Evolutionary conservation across 345 rosid species (phyloP).

Genomic region (Passiflora organensis): DNA sequence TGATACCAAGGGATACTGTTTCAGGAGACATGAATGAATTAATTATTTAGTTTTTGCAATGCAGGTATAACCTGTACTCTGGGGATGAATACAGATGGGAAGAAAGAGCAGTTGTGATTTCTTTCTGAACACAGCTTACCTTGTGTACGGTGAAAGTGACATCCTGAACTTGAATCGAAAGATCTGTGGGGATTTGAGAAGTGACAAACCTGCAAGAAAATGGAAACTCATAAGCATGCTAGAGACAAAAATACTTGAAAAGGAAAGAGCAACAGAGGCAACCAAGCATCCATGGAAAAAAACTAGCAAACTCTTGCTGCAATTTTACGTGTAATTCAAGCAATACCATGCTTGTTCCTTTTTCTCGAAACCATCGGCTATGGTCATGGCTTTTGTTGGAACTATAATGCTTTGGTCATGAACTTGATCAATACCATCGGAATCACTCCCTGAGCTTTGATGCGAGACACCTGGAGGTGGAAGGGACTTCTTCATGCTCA

Average conservation of each 20-base stretch:
- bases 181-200: slow-evolving; percentile 62
- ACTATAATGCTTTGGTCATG: slow-evolving; percentile 40
- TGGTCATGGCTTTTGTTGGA: slow-evolving; percentile 37
- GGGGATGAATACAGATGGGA: too few species aligned
- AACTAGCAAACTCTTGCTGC: too few species aligned
- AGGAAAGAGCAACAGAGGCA: not conserved
- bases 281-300: not conserved
- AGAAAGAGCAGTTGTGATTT: too few species aligned
- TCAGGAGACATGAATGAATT: slow-evolving; percentile 13
- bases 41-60: too few species aligned
- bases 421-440: slow-evolving; percentile 22
- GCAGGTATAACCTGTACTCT: too few species aligned
- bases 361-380: slow-evolving; percentile 42
- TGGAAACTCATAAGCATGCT: not conserved
- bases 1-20: slow-evolving; percentile 77
- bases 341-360: slow-evolving; percentile 59
- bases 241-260: not conserved
- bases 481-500: slow-evolving; percentile 23
- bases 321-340: slow-evolving; percentile 1
- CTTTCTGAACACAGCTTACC: slow-evolving; percentile 41
- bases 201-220: slow-evolving; percentile 52
- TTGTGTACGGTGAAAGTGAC: slow-evolving; percentile 65
- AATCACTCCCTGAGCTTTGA: slow-evolving; percentile 32
- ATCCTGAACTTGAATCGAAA: slow-evolving; percentile 55
- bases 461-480: slow-evolving; percentile 14